Evolutionary conservation across 257 asterid genomes (phyloP).

Genomic region (Gentiana straminea): DNA sequence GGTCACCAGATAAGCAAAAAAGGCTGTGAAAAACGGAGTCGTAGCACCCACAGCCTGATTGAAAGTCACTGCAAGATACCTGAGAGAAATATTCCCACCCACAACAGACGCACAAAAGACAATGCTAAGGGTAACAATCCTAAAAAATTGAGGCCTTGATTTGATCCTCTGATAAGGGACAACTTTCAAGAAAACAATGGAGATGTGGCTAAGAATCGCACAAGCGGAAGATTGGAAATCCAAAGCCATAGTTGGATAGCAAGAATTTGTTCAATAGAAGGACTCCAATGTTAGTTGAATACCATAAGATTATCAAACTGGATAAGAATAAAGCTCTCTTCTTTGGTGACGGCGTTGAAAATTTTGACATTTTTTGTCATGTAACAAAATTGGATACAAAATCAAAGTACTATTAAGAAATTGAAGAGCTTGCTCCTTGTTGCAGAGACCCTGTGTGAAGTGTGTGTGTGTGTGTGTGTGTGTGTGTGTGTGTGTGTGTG

Average conservation of each 20-base stretch:
- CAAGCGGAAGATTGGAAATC: constrained; percentile 90
- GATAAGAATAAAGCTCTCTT: constrained; percentile 43
- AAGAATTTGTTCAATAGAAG: constrained; percentile 83
- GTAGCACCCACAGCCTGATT: constrained; percentile 98
- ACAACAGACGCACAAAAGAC: constrained; percentile 93
- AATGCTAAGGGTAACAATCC: constrained; percentile 65
- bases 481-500: neutral
- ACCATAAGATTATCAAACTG: constrained; percentile 57
- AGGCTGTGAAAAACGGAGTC: constrained; percentile 89
- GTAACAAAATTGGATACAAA: neutral
- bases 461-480: constrained; percentile 1
- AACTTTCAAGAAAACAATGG: constrained; percentile 57
- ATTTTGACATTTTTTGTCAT: constrained; percentile 16
- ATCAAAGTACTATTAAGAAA: neutral
- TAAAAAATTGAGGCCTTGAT: constrained; percentile 69
- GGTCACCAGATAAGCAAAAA: constrained; percentile 79
- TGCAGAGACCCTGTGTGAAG: neutral
- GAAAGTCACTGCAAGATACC: constrained; percentile 74
- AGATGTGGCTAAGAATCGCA: constrained; percentile 76
- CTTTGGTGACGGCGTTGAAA: constrained; percentile 28
- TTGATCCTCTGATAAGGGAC: constrained; percentile 79
- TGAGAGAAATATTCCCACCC: constrained; percentile 83
- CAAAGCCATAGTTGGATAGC: constrained; percentile 75
- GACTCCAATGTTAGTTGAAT: constrained; percentile 80
- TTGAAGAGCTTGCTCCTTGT: neutral